These are phyloP conservation scores for Suillus decipiens DNA, from an alignment of 768 basidiomycete genomes.

Conservation along the genomic window DNA sequence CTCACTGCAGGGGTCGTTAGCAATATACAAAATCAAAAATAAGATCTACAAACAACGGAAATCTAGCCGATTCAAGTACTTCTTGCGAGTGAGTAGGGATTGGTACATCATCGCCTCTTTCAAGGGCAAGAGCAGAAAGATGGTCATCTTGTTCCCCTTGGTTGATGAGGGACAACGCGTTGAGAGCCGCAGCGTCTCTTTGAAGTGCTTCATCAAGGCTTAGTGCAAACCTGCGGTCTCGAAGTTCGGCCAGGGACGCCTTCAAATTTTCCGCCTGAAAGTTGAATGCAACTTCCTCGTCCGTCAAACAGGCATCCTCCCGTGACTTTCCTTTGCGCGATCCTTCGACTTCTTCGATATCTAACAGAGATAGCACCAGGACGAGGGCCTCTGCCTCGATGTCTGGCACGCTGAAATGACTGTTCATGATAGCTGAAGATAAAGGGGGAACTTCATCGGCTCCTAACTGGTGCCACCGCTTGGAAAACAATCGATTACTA, in stretches of 20 bases:
- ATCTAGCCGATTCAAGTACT: conserved; percentile 11
- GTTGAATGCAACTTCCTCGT: conserved; percentile 48
- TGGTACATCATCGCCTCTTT: conserved; percentile 28
- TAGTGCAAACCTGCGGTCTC: conserved; percentile 42
- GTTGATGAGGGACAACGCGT: conserved; percentile 35
- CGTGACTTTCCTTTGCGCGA: conserved; percentile 40
- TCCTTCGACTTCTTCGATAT: conserved; percentile 39
- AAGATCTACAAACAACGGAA: not conserved
- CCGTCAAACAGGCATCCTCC: conserved; percentile 33
- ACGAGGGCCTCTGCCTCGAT: conserved; percentile 40
- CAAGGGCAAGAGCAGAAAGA: conserved; percentile 40
- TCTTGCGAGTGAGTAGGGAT: conserved; percentile 20
- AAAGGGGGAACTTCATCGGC: conserved; percentile 3
- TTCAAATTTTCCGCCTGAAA: conserved; percentile 41
- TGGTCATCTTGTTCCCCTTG: conserved; percentile 44
- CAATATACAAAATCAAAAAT: not conserved
- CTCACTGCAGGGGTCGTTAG: not conserved
- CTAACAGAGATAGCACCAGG: conserved; percentile 42
- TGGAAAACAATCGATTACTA: not conserved
- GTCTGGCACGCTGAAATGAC: conserved; percentile 24
- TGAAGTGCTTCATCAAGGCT: conserved; percentile 45
- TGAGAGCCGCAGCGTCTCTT: conserved; percentile 35
- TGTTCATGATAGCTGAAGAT: not conserved
- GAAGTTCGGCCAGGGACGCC: conserved; percentile 29
- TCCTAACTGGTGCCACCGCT: not conserved